Percentiles rank a stretch among this genome's conserved stretches.
These are phyloP conservation scores for Tephrocybe sp. DNA, from an alignment of 768 basidiomycete genomes.

Conservation along the genomic window DNA sequence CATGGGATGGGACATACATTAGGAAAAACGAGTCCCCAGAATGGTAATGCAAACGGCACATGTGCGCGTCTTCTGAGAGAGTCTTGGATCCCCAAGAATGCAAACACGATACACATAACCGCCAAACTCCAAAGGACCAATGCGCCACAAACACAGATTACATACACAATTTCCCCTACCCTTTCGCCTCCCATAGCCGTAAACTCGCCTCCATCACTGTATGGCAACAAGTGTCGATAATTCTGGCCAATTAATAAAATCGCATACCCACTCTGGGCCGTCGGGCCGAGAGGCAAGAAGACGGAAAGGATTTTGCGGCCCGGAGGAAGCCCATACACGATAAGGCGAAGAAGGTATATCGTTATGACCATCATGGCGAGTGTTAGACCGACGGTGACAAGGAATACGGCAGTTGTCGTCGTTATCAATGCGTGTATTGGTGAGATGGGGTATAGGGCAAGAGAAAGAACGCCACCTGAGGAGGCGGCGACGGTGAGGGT, in stretches of 20 bases:
- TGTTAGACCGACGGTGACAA: conserved; percentile 53
- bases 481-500: conserved; percentile 71
- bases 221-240: conserved; percentile 36
- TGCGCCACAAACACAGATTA: conserved; percentile 43
- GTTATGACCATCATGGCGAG: conserved; percentile 67
- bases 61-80: conserved; percentile 33
- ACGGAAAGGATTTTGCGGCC: conserved; percentile 49
- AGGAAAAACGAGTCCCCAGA: conserved; percentile 73
- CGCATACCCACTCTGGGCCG: conserved; percentile 63
- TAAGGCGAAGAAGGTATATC: conserved; percentile 58
- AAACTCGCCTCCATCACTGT: conserved; percentile 31
- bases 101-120: conserved; percentile 61
- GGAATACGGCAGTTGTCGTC: conserved; percentile 47
- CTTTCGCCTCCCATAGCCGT: conserved; percentile 12
- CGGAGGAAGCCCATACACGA: conserved; percentile 48
- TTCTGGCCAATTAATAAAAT: conserved; percentile 54
- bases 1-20: conserved; percentile 42
- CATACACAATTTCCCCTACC: conserved; percentile 39
- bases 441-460: conserved; percentile 44
- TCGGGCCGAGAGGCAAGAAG: conserved; percentile 75
- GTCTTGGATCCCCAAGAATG: conserved; percentile 46
- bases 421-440: conserved; percentile 52
- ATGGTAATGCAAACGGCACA: conserved; percentile 53
- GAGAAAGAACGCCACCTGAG: conserved; percentile 57
- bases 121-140: conserved; percentile 62